Evolutionary conservation across 805 yeast species (phyloP).

Genomic region (Nakazawaea ernobii): DNA sequence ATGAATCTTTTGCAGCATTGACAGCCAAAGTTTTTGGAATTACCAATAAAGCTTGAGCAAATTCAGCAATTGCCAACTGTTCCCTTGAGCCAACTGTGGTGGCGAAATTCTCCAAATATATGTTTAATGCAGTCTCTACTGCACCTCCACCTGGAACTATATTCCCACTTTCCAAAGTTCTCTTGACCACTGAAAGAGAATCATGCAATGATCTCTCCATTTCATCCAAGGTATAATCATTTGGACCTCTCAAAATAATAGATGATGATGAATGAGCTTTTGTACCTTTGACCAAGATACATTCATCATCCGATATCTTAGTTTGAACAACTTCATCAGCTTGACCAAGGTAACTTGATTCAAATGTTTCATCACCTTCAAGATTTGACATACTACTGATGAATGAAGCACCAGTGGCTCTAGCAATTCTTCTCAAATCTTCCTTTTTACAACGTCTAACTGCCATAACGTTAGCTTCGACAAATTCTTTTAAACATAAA

Average conservation of each 20-base stretch:
- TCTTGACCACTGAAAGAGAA: slow-evolving; percentile 88
- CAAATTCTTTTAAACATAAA: slow-evolving; percentile 83
- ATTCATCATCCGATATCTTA: slow-evolving; percentile 92
- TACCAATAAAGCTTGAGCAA: slow-evolving; percentile 81
- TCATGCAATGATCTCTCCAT: slow-evolving; percentile 98
- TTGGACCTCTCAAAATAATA: slow-evolving; percentile 90
- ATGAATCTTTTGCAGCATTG: slow-evolving; percentile 95
- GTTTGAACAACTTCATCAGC: slow-evolving; percentile 92
- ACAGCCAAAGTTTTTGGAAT: slow-evolving; percentile 97
- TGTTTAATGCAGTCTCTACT: slow-evolving; percentile 94
- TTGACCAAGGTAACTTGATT: slow-evolving; percentile 73
- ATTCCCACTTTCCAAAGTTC: slow-evolving; percentile 89
- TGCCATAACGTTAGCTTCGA: slow-evolving; percentile 89
- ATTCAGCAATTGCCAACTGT: slow-evolving; percentile 96
- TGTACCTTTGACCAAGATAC: slow-evolving; percentile 86
- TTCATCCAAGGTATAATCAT: slow-evolving; percentile 92
- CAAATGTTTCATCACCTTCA: slow-evolving; percentile 94
- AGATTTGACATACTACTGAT: slow-evolving; percentile 82
- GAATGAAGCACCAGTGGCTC: slow-evolving; percentile 96
- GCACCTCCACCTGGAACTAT: slow-evolving; percentile 99
- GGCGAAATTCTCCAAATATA: slow-evolving; percentile 93
- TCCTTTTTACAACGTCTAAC: slow-evolving; percentile 97
- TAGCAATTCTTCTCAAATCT: slow-evolving; percentile 92
- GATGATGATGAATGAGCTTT: slow-evolving; percentile 89
- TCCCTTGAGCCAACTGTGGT: slow-evolving; percentile 97